Conservation (phyloP, 345 rosid species). For the Crucihimalaya himalaica region DNA sequence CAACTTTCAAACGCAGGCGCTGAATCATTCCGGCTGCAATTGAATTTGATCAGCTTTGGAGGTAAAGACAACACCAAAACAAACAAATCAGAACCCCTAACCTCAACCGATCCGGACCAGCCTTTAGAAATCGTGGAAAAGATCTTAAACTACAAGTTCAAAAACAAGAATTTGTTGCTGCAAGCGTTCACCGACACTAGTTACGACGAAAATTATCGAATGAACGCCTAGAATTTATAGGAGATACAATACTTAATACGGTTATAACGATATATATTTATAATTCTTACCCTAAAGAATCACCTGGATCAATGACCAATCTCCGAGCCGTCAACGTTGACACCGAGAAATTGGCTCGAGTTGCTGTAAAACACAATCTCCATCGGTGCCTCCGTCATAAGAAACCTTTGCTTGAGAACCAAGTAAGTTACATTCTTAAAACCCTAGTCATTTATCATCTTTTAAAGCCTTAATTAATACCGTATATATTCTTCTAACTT, state of each 20-base stretch:
- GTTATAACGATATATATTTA: constrained; percentile 28
- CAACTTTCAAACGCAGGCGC: constrained; percentile 12
- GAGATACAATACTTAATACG: constrained; percentile 55
- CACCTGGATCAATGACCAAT: constrained; percentile 58
- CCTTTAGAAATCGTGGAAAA: constrained; percentile 47
- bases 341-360: constrained; percentile 70
- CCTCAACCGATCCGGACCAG: neutral
- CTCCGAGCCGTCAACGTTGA: constrained; percentile 72
- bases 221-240: constrained; percentile 55
- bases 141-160: constrained; percentile 52
- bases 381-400: constrained; percentile 58
- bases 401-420: constrained; percentile 55
- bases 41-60: neutral
- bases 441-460: neutral
- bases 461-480: neutral
- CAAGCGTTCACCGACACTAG: constrained; percentile 62
- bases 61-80: neutral
- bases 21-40: neutral
- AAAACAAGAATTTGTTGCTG: constrained; percentile 44
- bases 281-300: neutral
- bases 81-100: too few species aligned
- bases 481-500: neutral
- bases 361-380: constrained; percentile 51
- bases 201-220: constrained; percentile 36
- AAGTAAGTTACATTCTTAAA: constrained; percentile 46